Evolutionary conservation across 75 land plant species (phyloP).

Genomic region (Cunninghamia lanceolata): DNA sequence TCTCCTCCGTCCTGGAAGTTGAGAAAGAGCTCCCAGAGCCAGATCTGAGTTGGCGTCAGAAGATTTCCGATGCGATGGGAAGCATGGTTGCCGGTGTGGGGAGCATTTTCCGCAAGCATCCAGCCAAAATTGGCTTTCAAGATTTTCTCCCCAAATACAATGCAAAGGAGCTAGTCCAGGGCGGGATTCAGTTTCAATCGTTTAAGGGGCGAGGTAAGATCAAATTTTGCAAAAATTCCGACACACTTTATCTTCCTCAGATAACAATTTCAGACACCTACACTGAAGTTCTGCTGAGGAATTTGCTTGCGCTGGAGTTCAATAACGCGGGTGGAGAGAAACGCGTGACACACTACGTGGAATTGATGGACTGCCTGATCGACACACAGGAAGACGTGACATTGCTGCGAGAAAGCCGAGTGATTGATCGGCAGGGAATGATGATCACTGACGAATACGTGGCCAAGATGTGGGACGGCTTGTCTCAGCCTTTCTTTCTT

Average conservation of each 20-base stretch:
- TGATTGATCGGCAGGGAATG: too few relatives aligned
- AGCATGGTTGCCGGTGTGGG: neutral
- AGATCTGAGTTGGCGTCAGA: neutral
- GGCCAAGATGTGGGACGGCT: too few relatives aligned
- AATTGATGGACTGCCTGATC: too few relatives aligned
- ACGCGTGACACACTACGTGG: too few relatives aligned
- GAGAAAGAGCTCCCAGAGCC: neutral
- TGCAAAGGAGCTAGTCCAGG: neutral
- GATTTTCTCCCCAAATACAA: neutral
- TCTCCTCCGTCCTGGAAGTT: too few relatives aligned
- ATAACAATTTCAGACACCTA: neutral
- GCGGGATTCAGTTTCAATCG: neutral
- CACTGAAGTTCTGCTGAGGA: neutral
- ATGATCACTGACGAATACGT: too few relatives aligned
- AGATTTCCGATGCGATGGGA: neutral
- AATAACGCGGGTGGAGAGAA: too few relatives aligned
- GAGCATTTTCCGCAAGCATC: too few relatives aligned
- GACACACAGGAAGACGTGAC: too few relatives aligned
- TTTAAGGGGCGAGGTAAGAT: neutral
- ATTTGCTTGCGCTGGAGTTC: neutral
- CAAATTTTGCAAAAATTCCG: neutral
- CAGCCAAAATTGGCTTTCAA: accelerated
- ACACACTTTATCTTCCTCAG: neutral
- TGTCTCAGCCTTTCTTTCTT: too few relatives aligned
- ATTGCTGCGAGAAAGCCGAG: too few relatives aligned